A percentile compares a stretch with the other conserved stretches of the same genome.
Conservation (phyloP, 2,329 filamentous ascomycete genomes). For the Sclerotinia glacialis region DNA sequence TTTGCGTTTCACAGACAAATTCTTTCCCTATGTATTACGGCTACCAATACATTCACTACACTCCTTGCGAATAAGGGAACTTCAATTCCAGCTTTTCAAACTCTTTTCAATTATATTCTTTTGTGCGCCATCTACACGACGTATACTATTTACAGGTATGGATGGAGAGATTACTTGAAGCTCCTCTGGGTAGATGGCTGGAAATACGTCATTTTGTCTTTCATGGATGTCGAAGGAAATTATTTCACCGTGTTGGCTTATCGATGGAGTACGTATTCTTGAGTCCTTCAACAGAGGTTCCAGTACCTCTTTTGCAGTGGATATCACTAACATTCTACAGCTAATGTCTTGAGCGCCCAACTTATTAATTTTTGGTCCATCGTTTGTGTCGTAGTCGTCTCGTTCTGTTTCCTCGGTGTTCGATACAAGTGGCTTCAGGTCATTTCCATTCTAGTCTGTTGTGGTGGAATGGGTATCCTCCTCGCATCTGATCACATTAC, state of each 20-base stretch:
- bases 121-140: constrained; percentile 79
- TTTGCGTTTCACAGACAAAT: constrained; percentile 55
- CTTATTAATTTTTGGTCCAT: constrained; percentile 99
- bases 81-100: constrained; percentile 92
- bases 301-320: background rate
- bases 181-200: constrained; percentile 72
- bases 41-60: constrained; percentile 84
- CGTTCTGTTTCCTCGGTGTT: constrained; percentile 77
- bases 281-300: background rate
- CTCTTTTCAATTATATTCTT: constrained; percentile 89
- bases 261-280: constrained; percentile 45
- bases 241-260: constrained; percentile 98
- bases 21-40: constrained; percentile 84
- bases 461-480: constrained; percentile 83
- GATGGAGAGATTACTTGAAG: constrained; percentile 64
- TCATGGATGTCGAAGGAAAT: constrained; percentile 94
- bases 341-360: constrained; percentile 88
- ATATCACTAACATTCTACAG: constrained; percentile 42
- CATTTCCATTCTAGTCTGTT: constrained; percentile 81
- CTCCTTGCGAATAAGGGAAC: constrained; percentile 67
- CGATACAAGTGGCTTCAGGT: constrained; percentile 88
- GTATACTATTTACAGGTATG: constrained; percentile 76
- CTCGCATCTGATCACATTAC: constrained; percentile 85
- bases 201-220: constrained; percentile 90
- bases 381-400: constrained; percentile 82